Base-by-base conservation (phyloP, 208 protist species). In the Crithidia fasciculata region DNA sequence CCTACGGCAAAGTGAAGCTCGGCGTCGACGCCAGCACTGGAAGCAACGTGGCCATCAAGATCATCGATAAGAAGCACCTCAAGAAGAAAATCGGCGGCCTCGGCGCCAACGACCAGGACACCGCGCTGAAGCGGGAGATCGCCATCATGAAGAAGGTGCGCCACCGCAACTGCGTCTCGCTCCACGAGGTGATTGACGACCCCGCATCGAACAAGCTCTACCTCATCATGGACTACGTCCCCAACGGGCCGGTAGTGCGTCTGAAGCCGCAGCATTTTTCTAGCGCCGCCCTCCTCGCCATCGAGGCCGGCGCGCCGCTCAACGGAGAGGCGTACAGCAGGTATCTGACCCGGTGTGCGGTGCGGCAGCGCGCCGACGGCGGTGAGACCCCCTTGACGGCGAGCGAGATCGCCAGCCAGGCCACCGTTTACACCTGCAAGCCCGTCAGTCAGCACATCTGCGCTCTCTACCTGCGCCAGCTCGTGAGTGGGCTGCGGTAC, bases 101-200 rank as follows among this genome's bases (percentile, higher is more conserved):
- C 10, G 77, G 70, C 56, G 12, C 43, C 16, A 65, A 39, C 13
- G 62, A 76, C 60, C 61, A 83, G 37, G 80, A 82, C 41, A 73
- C 78, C 16, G 78, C 79, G 12, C 82, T 94, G 63, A 85, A 76
- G 66, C 84, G 84, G 5, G 90, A 95, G 69, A 91, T 95, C 19
- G 85, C 85, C 44, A 97, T 99, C 58, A 94, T 99, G 92, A 99
- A 98, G 72, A 98, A 98, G 66, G 74, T 99, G 8, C 84, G 97
- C 28, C 98, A 99, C 73, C 82, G 81, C 12, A 99, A 99, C 80
- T 90, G 98, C 63, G 97, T 99, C 2, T 86, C 86, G 7, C 81
- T 99, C 9, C 88, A 93, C 68, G 97, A 99, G 69, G 96, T 99
- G 19, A 98, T 99, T 56, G 96, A 99, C 66, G 98, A 98, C 78